phyloP scores from a whole-genome alignment of 768 basidiomycete species.

The Coprinopsis cinerea region DNA sequence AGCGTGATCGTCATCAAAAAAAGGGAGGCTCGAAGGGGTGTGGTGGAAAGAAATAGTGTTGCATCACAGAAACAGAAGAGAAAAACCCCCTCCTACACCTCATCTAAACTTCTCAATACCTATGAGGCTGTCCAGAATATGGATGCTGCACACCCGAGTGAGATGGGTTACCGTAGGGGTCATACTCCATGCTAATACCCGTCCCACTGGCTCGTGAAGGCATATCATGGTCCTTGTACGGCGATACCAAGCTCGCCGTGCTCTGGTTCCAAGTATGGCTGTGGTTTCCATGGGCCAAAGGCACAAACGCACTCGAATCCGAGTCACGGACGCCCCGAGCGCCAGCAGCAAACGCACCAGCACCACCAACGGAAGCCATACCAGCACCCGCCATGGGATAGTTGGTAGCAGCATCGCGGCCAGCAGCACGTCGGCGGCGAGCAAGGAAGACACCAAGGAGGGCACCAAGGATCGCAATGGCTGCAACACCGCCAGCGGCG shows the following conservation, averaged over 20 bases:
- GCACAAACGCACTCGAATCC: constrained; percentile 66
- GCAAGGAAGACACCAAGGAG: constrained; percentile 13
- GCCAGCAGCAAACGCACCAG: constrained; percentile 22
- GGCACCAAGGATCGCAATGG: constrained; percentile 11
- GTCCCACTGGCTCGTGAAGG: constrained; percentile 19
- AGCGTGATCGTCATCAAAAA: too few species aligned
- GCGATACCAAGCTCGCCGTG: constrained; percentile 36
- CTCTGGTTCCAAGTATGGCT: constrained; percentile 58
- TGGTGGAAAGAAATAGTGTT: neutral
- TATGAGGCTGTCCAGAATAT: neutral
- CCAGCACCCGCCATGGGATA: constrained; percentile 20
- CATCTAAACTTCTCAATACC: constrained; percentile 1
- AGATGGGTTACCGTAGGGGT: constrained; percentile 26
- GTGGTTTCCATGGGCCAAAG: constrained; percentile 58
- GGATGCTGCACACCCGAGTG: constrained; percentile 7
- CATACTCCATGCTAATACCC: constrained; percentile 29
- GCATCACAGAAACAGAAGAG: too few species aligned
- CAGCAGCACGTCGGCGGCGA: constrained; percentile 9
- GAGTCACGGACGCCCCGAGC: constrained; percentile 31
- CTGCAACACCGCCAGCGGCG: constrained; percentile 12
- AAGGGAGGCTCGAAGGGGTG: neutral
- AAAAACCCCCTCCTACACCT: neutral
- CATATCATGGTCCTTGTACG: constrained; percentile 25
- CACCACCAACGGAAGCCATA: constrained; percentile 18
- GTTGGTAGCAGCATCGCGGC: neutral